Conservation (phyloP, 208 protist genomes). For the Phytomonas sp. region DNA sequence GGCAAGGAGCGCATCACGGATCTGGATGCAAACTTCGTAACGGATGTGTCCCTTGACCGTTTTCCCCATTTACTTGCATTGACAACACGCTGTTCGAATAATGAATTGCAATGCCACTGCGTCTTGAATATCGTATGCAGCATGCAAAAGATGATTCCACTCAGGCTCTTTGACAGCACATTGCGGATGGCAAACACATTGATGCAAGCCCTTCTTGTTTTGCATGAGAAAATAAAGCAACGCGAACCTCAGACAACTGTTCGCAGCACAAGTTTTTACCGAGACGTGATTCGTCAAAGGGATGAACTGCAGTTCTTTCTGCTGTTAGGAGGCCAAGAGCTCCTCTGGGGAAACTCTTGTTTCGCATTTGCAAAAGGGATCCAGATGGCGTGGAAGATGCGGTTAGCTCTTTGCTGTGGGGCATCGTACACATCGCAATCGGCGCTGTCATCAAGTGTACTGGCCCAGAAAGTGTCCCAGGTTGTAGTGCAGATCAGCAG, state of each 20-base stretch:
- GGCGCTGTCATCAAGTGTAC: not conserved
- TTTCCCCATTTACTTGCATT: not conserved
- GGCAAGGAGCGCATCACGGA: not conserved
- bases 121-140: not conserved
- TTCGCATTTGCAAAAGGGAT: not conserved
- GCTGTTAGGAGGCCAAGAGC: not conserved
- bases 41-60: not conserved
- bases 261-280: not conserved
- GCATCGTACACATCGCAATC: not conserved
- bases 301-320: not conserved
- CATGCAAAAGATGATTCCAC: not conserved
- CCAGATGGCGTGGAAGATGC: not conserved
- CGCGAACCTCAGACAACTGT: not conserved
- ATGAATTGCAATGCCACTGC: not conserved
- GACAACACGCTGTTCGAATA: not conserved
- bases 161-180: not conserved
- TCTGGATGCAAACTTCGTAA: not conserved
- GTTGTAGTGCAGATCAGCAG: not conserved
- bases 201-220: not conserved
- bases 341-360: not conserved
- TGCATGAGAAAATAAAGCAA: not conserved
- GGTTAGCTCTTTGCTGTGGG: not conserved
- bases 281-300: not conserved
- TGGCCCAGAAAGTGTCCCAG: not conserved
- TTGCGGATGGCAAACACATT: slow-evolving; percentile 1